A percentile compares a stretch with the other conserved stretches of the same genome.
Evolutionary conservation across 2,329 filamentous ascomycete species (phyloP).

Genomic region (Arthrocladium fulminans): DNA sequence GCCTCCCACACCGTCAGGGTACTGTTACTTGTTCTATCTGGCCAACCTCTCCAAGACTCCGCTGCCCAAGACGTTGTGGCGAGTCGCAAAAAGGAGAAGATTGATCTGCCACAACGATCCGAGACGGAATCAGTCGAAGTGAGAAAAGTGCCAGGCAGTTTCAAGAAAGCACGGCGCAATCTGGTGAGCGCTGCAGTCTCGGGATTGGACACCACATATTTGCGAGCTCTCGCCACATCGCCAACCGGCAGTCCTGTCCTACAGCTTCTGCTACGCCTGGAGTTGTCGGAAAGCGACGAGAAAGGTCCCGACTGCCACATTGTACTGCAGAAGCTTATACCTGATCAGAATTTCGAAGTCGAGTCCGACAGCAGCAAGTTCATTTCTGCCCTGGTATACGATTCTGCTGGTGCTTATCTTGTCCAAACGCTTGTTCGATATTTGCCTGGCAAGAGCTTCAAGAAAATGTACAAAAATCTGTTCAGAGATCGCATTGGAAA

Average conservation of each 20-base stretch:
- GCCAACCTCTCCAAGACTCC: constrained; percentile 63
- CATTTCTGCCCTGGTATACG: constrained; percentile 78
- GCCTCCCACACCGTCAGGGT: constrained; percentile 87
- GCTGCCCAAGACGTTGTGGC: constrained; percentile 67
- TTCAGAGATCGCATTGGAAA: constrained; percentile 72
- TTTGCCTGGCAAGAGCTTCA: constrained; percentile 82
- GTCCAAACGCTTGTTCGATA: constrained; percentile 76
- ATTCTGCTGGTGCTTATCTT: constrained; percentile 79
- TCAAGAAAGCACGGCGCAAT: constrained; percentile 66
- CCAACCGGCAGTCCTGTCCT: constrained; percentile 85
- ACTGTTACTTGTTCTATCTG: constrained; percentile 74
- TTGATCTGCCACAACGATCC: constrained; percentile 51
- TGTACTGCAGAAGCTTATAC: constrained; percentile 68
- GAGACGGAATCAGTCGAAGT: constrained; percentile 39
- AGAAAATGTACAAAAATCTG: constrained; percentile 69
- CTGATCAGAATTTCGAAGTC: constrained; percentile 67
- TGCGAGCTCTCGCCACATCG: constrained; percentile 77
- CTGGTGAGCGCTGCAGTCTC: constrained; percentile 70
- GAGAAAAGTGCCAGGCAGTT: constrained; percentile 63
- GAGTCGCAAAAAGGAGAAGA: constrained; percentile 85
- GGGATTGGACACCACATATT: constrained; percentile 66
- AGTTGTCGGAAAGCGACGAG: constrained; percentile 65
- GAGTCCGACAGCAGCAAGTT: constrained; percentile 68
- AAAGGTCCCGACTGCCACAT: constrained; percentile 55
- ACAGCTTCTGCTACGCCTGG: constrained; percentile 81